Conservation (phyloP, 2,329 filamentous ascomycete species). For the Fusarium dlaminii region DNA sequence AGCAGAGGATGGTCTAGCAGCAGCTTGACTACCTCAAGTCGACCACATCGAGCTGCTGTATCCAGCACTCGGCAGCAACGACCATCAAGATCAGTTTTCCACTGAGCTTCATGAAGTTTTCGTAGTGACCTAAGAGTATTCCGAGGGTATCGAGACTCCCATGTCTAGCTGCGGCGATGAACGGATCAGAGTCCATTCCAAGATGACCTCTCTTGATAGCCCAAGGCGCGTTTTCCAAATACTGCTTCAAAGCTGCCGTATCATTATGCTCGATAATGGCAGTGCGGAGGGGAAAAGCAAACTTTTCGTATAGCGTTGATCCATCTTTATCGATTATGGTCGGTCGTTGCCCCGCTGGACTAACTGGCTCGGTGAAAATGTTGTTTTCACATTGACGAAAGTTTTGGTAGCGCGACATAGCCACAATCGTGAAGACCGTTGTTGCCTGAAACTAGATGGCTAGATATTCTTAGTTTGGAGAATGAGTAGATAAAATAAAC, state of each 20-base stretch:
- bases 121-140: neutral
- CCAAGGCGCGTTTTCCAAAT: neutral
- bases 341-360: too few species aligned
- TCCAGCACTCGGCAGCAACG: neutral
- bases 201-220: neutral
- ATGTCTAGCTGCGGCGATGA: neutral
- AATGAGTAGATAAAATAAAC: too few species aligned
- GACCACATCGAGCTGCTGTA: neutral
- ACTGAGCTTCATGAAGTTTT: neutral
- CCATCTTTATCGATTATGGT: too few species aligned
- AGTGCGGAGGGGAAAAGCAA: too few species aligned
- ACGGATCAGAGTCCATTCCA: rapidly evolving
- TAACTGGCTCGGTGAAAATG: too few species aligned
- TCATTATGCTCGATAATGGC: neutral
- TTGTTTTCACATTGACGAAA: too few species aligned
- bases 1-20: neutral
- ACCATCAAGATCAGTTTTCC: neutral
- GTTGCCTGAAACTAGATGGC: too few species aligned
- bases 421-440: too few species aligned
- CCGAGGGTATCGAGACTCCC: rapidly evolving
- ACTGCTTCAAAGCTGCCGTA: neutral
- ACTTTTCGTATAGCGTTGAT: too few species aligned
- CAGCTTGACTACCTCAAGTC: rapidly evolving
- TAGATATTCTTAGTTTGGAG: too few species aligned
- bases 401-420: too few species aligned